Conservation (phyloP, 2,329 filamentous ascomycete species). For the Trichoderma atroviride region DNA sequence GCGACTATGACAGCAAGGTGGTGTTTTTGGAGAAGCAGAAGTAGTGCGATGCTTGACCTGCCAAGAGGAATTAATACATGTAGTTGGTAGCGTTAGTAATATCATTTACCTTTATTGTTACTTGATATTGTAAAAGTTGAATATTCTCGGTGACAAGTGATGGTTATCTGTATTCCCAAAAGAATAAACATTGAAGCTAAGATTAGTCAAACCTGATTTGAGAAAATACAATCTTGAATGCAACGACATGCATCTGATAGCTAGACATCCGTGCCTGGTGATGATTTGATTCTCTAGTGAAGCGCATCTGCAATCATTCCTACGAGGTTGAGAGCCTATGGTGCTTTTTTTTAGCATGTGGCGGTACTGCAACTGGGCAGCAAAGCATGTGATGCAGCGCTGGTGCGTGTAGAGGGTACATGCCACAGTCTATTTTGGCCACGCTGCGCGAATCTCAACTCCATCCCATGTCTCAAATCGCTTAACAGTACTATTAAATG, state of each 20-base stretch:
- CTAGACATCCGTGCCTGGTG: background rate
- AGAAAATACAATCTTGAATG: background rate
- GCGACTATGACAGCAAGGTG: conserved; percentile 61
- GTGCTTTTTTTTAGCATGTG: background rate
- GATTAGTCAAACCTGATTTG: too few species aligned
- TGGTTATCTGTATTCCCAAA: too few species aligned
- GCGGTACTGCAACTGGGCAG: background rate
- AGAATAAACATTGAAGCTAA: too few species aligned
- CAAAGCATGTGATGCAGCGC: background rate
- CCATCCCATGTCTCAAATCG: background rate
- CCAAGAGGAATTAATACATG: background rate
- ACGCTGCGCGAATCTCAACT: background rate
- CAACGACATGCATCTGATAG: background rate
- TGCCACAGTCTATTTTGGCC: background rate
- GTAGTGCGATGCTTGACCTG: background rate
- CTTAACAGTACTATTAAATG: background rate
- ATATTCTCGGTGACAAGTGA: too few species aligned
- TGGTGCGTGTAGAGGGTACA: background rate
- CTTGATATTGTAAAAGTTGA: too few species aligned
- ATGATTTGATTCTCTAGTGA: background rate
- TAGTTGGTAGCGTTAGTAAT: background rate
- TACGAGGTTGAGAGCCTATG: too few species aligned
- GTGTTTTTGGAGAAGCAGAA: conserved; percentile 53
- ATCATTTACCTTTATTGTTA: background rate
- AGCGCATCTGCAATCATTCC: background rate